A percentile compares a stretch with the other conserved stretches of the same genome.
These are phyloP conservation scores for Flaveria robusta DNA, from an alignment of 129 eudicot species.

Conservation along the genomic window DNA sequence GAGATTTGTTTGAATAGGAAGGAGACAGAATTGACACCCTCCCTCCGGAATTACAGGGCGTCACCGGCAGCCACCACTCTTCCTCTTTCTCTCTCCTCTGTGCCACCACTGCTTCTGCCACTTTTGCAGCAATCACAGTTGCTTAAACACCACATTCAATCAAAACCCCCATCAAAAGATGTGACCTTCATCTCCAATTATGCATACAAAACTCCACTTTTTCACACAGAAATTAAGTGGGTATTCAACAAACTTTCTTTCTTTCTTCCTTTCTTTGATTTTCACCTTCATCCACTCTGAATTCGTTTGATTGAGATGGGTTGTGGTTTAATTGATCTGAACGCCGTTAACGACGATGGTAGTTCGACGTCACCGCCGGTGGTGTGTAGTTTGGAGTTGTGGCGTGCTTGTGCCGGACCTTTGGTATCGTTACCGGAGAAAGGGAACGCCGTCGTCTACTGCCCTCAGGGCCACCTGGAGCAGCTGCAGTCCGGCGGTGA, in stretches of 20 bases:
- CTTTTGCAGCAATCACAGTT: constrained; percentile 38
- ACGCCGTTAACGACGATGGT: constrained; percentile 50
- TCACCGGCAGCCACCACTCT: constrained; percentile 24
- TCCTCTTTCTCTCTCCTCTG: constrained; percentile 31
- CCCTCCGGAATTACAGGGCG: constrained; percentile 96
- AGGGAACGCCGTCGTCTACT: constrained; percentile 77
- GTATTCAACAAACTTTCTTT: constrained; percentile 21
- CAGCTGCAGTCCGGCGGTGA: constrained; percentile 39
- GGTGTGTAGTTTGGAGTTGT: constrained; percentile 84
- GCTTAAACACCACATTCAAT: constrained; percentile 17
- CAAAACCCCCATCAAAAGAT: constrained; percentile 24
- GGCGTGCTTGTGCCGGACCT: constrained; percentile 99
- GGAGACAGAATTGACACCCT: constrained; percentile 83
- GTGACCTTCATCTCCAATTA: constrained; percentile 43
- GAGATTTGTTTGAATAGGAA: constrained; percentile 59
- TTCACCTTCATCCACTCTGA: background rate
- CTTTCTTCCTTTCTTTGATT: background rate
- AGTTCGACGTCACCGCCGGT: constrained; percentile 44
- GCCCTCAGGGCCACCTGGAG: constrained; percentile 90
- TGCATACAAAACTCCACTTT: constrained; percentile 23
- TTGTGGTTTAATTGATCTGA: constrained; percentile 79
- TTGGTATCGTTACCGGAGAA: constrained; percentile 69
- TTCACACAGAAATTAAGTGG: constrained; percentile 39
- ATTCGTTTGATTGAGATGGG: constrained; percentile 14
- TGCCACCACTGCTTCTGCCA: constrained; percentile 36